Percentiles rank a stretch among this genome's conserved stretches.
These are phyloP conservation scores for Buxus sempervirens DNA, from an alignment of 164 flowering plant species.

Conservation along the genomic window DNA sequence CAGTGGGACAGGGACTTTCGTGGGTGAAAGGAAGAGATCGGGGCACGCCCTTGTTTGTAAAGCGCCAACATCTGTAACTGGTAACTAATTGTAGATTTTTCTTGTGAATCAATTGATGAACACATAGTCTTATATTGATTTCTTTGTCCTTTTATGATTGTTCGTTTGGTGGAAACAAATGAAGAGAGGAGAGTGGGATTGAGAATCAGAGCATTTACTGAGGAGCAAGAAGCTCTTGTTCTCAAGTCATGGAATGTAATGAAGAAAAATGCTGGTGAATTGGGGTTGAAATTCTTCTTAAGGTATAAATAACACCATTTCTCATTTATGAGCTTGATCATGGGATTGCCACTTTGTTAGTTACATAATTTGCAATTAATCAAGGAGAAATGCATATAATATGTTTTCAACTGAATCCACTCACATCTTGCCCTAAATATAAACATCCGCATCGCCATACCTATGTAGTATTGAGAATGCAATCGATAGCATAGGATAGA, in stretches of 20 bases:
- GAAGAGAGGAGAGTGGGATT: slow-evolving; percentile 17
- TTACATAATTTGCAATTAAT: too few species aligned
- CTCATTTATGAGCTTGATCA: too few species aligned
- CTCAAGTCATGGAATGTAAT: slow-evolving; percentile 64
- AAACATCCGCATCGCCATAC: too few species aligned
- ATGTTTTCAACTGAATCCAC: too few species aligned
- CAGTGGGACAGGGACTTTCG: slow-evolving; percentile 18
- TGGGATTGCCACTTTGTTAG: too few species aligned
- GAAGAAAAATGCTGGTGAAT: slow-evolving; percentile 64
- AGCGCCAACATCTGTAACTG: slow-evolving; percentile 8
- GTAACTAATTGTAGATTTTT: too few species aligned
- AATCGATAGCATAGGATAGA: too few species aligned
- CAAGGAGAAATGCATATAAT: too few species aligned
- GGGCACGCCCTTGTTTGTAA: slow-evolving; percentile 10
- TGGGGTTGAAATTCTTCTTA: slow-evolving; percentile 57
- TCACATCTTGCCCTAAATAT: too few species aligned
- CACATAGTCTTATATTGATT: neutral
- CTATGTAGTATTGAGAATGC: too few species aligned
- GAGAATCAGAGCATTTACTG: slow-evolving; percentile 40
- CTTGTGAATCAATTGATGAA: too few species aligned
- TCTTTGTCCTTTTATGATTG: neutral
- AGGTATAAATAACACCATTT: slow-evolving; percentile 34
- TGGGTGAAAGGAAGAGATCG: slow-evolving; percentile 28
- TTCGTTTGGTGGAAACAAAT: slow-evolving; percentile 4
- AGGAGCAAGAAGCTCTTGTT: slow-evolving; percentile 77